Base-by-base conservation (phyloP, 192 early-diverging fungal species). In the Spizellomyces sp. region DNA sequence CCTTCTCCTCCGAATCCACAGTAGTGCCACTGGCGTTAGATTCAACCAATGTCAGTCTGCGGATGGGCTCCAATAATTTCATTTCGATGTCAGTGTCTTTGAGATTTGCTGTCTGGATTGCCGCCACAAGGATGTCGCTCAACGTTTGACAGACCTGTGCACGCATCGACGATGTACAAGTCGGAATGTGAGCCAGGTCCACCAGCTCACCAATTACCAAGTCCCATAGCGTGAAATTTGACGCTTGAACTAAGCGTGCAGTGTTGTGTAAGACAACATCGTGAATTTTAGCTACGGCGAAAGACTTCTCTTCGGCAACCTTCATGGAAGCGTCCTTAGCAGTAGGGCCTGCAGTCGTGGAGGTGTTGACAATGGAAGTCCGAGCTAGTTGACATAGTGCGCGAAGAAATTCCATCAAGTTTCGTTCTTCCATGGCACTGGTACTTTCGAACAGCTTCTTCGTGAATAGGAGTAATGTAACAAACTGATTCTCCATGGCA, bases 91-190 rank as follows among this genome's bases (percentile, higher is more conserved):
- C 76, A 8, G 84, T 70, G 5, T 88, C 87, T 45, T 50, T 74
- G 5, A 70, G 45, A 12, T 54, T 54, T n/a, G 75, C 69, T 57
- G 66, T 86, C 84, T 92, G 81, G 48, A 94, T 87, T 0, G 90
- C 89, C 0, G 85, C 82, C 22, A 90, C 65, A 9, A 95, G 78
- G 42, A 96, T 83, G 60, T 94, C 94, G 6, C 89, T 80, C 48
- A 96, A 82, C 0, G 89, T 84, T 43, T 83, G 84, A 73, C 93
- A 93, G 15, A 90, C 89, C 71, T 95, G 94, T 5, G 81, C 80
- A 17, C 95, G 86, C 44, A 95, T 88, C 0, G 88, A 76, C 5
- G 83, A 19, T 0, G 90, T 83, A 41, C 83, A 87, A 5, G 58
- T 70, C 0, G 76, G 44, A 56, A 75, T 79, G 19, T 93, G 92